These are phyloP conservation scores for Zalerion maritima DNA, from an alignment of 495 filamentous ascomycete species.

Conservation along the genomic window DNA sequence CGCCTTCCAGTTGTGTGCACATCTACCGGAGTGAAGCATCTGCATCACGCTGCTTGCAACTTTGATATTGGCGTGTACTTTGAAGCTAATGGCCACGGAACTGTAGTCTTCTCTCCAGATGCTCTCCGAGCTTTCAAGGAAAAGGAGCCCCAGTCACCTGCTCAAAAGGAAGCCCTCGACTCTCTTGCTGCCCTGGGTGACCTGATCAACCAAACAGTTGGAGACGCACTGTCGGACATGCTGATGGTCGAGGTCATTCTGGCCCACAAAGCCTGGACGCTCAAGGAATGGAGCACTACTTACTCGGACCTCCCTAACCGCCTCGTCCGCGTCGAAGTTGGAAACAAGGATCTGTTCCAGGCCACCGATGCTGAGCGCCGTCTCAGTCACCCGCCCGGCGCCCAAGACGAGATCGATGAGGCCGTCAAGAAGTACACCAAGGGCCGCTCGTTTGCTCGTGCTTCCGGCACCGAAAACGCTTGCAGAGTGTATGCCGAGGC, in stretches of 20 bases:
- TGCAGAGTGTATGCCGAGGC: slow-evolving; percentile 97
- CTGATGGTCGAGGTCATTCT: slow-evolving; percentile 93
- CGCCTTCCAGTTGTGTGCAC: slow-evolving; percentile 87
- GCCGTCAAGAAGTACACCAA: slow-evolving; percentile 82
- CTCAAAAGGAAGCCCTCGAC: slow-evolving; percentile 70
- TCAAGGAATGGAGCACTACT: slow-evolving; percentile 80
- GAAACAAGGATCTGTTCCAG: slow-evolving; percentile 72
- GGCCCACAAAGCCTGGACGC: slow-evolving; percentile 84
- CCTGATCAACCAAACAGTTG: slow-evolving; percentile 94
- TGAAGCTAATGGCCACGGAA: slow-evolving; percentile 95
- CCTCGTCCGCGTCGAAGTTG: slow-evolving; percentile 82
- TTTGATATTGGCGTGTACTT: slow-evolving; percentile 97
- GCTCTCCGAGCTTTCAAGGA: slow-evolving; percentile 63
- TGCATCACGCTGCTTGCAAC: slow-evolving; percentile 83
- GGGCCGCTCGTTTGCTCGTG: slow-evolving; percentile 78
- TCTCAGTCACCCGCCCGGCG: slow-evolving; percentile 61
- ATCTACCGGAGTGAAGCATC: slow-evolving; percentile 88
- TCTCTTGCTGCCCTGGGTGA: slow-evolving; percentile 68
- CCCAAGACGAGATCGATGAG: slow-evolving; percentile 73
- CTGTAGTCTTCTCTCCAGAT: slow-evolving; percentile 78
- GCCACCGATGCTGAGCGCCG: slow-evolving; percentile 83
- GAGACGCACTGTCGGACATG: slow-evolving; percentile 89
- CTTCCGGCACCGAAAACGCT: slow-evolving; percentile 90
- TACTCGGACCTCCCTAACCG: slow-evolving; percentile 94
- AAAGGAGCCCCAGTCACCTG: slow-evolving; percentile 75